Evolutionary conservation across 306 rosid species (phyloP).

Genomic region (Prunus campanulata): DNA sequence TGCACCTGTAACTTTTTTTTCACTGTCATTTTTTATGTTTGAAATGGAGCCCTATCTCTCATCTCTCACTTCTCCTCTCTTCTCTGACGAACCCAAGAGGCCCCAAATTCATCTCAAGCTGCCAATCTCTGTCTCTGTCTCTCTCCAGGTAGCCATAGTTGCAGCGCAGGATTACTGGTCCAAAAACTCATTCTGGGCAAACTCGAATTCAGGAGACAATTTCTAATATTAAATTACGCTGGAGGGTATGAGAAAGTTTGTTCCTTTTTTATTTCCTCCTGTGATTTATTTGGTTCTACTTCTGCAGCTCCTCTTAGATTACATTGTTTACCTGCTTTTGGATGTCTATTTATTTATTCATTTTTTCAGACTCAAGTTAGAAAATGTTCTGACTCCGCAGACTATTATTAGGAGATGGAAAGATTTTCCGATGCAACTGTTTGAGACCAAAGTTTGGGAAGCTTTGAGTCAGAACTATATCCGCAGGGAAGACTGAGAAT

Average conservation of each 20-base stretch:
- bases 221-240: conserved; percentile 45
- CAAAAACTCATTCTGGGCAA: conserved; percentile 4
- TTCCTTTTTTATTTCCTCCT: neutral
- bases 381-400: neutral
- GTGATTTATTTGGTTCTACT: neutral
- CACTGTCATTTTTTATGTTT: too few species aligned
- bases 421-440: neutral
- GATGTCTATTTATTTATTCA: neutral
- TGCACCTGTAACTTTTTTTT: too few species aligned
- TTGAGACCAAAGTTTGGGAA: conserved; percentile 45
- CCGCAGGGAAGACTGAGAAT: neutral
- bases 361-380: neutral
- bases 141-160: too few species aligned
- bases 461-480: neutral
- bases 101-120: too few species aligned
- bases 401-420: neutral
- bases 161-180: too few species aligned
- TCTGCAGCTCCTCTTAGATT: neutral
- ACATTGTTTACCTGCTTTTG: neutral
- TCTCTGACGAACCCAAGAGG: too few species aligned
- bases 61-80: too few species aligned
- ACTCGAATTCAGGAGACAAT: too few species aligned
- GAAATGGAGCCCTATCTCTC: too few species aligned
- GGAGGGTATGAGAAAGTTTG: conserved; percentile 44
- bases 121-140: too few species aligned